Base-by-base conservation (phyloP, 148 eudicot species). In the Agrostemma githago region DNA sequence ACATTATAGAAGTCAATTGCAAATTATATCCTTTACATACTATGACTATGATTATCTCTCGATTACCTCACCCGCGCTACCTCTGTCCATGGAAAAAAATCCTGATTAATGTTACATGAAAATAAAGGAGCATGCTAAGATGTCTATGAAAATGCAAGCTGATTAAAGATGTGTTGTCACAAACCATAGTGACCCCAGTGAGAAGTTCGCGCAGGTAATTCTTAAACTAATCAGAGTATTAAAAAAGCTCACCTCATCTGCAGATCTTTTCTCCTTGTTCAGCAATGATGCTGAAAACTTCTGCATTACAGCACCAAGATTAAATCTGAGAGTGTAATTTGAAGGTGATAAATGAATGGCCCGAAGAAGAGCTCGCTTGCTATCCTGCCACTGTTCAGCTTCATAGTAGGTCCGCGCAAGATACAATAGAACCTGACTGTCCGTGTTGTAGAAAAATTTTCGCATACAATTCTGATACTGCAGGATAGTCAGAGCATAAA, bases 311-410 rank as follows among this genome's bases (percentile, higher is more conserved):
- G 89, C 98, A 80, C 98, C 97, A 8, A 84, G 84, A 84, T 95
- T 89, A 77, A 95, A 95, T 75, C 89, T 86, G 65, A 92, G 82
- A 21, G 97, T 90, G 79, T 95, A 90, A 85, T 95, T 92, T 79
- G 98, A 88, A 77, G 98, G 98, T 73, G 96, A 88, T 88, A 92
- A 83, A 82, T 92, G 98, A 77, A 95, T 92, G 70, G 98, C 98
- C 70, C 92, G 83, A 39, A 95, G 86, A 73, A 95, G 83, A 37
- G 92, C 84, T 85, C 85, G 86, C 79, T 92, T 92, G 84, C 96
- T 90, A 56, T 95, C 98, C 82, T 90, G 92, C 98, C 98, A 95
- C 78, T 95, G 98, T 77, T 95, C 97, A 65, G 98, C 90, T 83
- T 95, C 98, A 78, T 95, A 95, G 83, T 95, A 85, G 53, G 96